Evolutionary conservation across 257 asterid species (phyloP), one percentile per base, ranked within the genome.

Genomic region (Petunia axillaris): DNA sequence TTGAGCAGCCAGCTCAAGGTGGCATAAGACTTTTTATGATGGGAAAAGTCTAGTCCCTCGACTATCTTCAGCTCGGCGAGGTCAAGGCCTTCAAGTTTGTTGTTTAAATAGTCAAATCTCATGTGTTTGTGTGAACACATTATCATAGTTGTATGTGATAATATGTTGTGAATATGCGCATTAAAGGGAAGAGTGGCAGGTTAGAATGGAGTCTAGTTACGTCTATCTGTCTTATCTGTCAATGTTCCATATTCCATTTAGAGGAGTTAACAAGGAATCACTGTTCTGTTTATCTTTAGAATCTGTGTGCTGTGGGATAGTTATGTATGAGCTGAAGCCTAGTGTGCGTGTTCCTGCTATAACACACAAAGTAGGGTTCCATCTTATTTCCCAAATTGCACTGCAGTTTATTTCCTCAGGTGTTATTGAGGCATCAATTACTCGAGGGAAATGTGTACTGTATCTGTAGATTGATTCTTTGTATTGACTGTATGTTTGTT

Each of bases 181-280:
- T 40, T 36, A 4, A 70, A 37, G 13, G 6, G 0, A 50, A 25
- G 46, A 35, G 35, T 10, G 60, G 44, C 16, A 44, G 5, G 16
- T 71, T 11, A 6, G 76, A 46, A 35, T 70, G 76, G 76, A 46
- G 58, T 70, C 25, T 2, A 70, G 77, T 68, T 44, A 4, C 10
- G 41, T 46, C 11, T 16, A 9, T 70, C 10, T 70, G 57, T 1
- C 59, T 8, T 46, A 44, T 25, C 25, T 25, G 25, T 25, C 25
- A 25, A 50, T 71, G 62, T 3, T 6, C 50, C 11, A 46, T 36
- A 71, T 14, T 73, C 25, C 78, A 2, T 71, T 16, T 48, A 11
- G 43, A 2, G 62, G 46, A 36, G 46, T 73, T 73, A 1, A 48
- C 60, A 2, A 5, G 25, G 77, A 35, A 8, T 1, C 57, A 52